phyloP scores from a whole-genome alignment of 768 basidiomycete species.

The Albatrellus ellisii region DNA sequence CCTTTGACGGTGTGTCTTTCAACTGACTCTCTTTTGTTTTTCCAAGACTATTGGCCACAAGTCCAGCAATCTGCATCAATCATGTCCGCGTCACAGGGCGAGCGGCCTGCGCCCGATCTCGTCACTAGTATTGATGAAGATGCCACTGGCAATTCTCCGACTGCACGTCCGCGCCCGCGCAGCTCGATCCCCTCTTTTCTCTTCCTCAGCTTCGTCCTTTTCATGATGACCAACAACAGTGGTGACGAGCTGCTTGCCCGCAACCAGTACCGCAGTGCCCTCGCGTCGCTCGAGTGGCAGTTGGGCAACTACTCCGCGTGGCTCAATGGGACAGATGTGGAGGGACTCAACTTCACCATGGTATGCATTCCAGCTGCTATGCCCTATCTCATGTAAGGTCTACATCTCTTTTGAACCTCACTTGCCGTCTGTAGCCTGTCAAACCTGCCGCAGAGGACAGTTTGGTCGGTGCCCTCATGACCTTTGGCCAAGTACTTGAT shows the following conservation, averaged over 20 bases:
- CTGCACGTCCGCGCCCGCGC: slow-evolving; percentile 25
- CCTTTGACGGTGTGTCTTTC: too few relatives aligned
- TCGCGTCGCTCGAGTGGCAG: slow-evolving; percentile 43
- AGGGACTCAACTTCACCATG: slow-evolving; percentile 38
- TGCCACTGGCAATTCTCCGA: background rate
- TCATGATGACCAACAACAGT: slow-evolving; percentile 67
- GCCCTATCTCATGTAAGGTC: slow-evolving; percentile 2
- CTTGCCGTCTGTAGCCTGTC: slow-evolving; percentile 28
- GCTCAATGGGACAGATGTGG: slow-evolving; percentile 34
- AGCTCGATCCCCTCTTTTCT: slow-evolving; percentile 62
- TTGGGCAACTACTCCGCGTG: slow-evolving; percentile 65
- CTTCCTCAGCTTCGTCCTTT: slow-evolving; percentile 61
- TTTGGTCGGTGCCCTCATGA: slow-evolving; percentile 36
- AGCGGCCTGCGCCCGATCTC: too few relatives aligned
- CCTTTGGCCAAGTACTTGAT: slow-evolving; percentile 31
- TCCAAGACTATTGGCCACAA: too few relatives aligned
- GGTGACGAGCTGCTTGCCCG: slow-evolving; percentile 52
- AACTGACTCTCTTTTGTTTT: too few relatives aligned
- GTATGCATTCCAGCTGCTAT: slow-evolving; percentile 25
- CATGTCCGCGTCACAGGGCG: too few relatives aligned
- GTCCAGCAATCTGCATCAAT: too few relatives aligned
- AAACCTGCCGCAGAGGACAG: slow-evolving; percentile 29
- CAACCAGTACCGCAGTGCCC: slow-evolving; percentile 53
- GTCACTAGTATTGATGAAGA: too few relatives aligned
- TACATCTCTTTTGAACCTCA: too few relatives aligned